Base-by-base conservation (phyloP, 2,329 filamentous ascomycete genomes). In the Capronia coronata region DNA sequence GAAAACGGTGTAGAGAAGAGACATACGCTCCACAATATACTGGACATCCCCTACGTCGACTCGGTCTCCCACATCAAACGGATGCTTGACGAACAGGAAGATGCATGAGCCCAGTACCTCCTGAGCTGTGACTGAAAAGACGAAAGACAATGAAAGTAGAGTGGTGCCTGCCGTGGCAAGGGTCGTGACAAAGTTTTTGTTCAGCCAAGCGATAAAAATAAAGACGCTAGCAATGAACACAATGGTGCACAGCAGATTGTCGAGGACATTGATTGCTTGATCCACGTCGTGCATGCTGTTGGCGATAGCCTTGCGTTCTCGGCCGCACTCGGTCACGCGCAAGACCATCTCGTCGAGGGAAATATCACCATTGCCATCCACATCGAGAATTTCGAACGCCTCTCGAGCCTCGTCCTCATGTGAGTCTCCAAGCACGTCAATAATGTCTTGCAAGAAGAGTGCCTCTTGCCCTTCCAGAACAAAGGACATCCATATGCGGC, bases 101-200 rank as follows among this genome's bases (percentile, higher is more conserved):
- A 98, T 95, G 73, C 91, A 97, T 30, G 90, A 96, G 63, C 91
- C 91, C n/a, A 98, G 79, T 56, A 98, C 86, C 68, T 98, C 93
- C 68, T 96, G 90, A 2, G 85, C 84, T 1, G 90, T 96, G 48
- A 85, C 84, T 19, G 90, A 84, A 67, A 98, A 97, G 60, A 96
- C 85, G 71, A 98, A 98, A 2, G 91, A 96, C n/a, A 97, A 74
- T 4, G 91, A 97, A 8, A 98, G 80, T 35, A 98, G 77, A 0
- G 93, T 85, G 1, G 93, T 96, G 56, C 91, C 91, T 43, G 90
- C 88, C 8, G 90, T 94, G 3, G 89, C 85, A 32, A 96, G 77
- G 4, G 88, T 94, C 2, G 85, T 86, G 46, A 87, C 80, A 63
- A 96, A 93, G 62, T 79, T 87, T 63, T 80, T 84, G 64, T 91